These are phyloP conservation scores for Neurospora africana DNA, from an alignment of 495 filamentous ascomycete species.

Conservation along the genomic window DNA sequence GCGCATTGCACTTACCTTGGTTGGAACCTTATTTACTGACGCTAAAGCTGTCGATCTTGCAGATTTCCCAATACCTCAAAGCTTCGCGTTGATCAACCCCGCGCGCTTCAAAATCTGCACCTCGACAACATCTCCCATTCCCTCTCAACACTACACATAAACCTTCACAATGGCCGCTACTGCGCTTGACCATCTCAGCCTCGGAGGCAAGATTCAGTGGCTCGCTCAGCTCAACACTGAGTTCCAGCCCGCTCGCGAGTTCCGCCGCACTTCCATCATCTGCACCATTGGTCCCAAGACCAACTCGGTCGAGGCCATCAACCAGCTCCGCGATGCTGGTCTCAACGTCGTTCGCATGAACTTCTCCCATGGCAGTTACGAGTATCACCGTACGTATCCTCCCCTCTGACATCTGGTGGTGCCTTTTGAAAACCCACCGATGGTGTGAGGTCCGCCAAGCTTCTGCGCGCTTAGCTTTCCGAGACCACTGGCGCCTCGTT, in stretches of 20 bases:
- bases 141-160: neutral
- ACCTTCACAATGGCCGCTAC: slow-evolving; percentile 43
- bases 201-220: slow-evolving; percentile 86
- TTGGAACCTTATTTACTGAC: neutral
- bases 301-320: slow-evolving; percentile 94
- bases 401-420: neutral
- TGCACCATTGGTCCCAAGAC: slow-evolving; percentile 99
- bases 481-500: neutral
- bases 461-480: neutral
- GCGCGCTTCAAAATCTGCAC: slow-evolving; percentile 1
- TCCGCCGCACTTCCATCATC: slow-evolving; percentile 95
- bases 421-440: slow-evolving; percentile 11
- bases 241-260: slow-evolving; percentile 70
- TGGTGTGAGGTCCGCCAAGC: slow-evolving; percentile 1
- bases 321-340: slow-evolving; percentile 76
- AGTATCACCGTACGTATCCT: slow-evolving; percentile 32
- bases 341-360: slow-evolving; percentile 98
- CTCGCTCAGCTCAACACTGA: slow-evolving; percentile 67
- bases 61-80: neutral
- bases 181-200: slow-evolving; percentile 68
- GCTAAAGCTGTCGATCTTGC: neutral
- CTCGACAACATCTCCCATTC: neutral
- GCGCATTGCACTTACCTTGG: neutral
- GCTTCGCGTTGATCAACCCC: slow-evolving; percentile 7
- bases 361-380: slow-evolving; percentile 96